Evolutionary conservation across 2,329 filamentous ascomycete genomes (phyloP), one percentile per base, ranked within the genome.

Genomic region (Malbranchea cinnamomea): DNA sequence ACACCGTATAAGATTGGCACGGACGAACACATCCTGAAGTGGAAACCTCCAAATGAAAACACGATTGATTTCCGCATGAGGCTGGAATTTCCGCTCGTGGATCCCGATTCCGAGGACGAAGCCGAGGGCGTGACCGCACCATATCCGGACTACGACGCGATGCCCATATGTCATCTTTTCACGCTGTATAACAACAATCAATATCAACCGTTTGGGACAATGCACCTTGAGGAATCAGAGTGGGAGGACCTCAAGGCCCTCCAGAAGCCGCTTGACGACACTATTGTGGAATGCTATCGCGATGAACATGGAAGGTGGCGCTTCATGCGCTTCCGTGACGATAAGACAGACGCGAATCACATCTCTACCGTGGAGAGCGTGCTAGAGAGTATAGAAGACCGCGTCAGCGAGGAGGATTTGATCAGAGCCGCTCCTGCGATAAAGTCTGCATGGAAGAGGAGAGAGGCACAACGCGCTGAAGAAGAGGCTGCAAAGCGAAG

Each of bases 21-120:
- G 8, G 89, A 98, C 54, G 71, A 72, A 28, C 78, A 93, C 52
- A 98, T 94, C 39, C 63, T 98, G 22, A 98, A 98, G 55, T 98
- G 89, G 89, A 98, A 98, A 57, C 84, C 87, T 0, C 82, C 83
- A 3, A 67, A 81, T 41, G 89, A 98, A 53, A 98, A 98, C 59
- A 92, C 84, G 0, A 74, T 98, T 42, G 89, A 98, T 52, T 94
- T 93, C 53, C 71, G 78, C 23, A 67, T 95, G 44, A 71, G 70
- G 30, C 67, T 98, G 24, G 64, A 68, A 8, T 95, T 94, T 46
- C 78, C 79, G 0, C 48, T 63, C 1, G 62, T 78, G n/a, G 68
- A 80, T 35, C 77, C 78, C 1, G 70, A 77, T 45, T 67, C 71
- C 9, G 56, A 63, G 10, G 78, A 89, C 43, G 68, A 71, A 26